phyloP scores from a whole-genome alignment of 345 rosid genomes.

The Eutrema yunnanense region DNA sequence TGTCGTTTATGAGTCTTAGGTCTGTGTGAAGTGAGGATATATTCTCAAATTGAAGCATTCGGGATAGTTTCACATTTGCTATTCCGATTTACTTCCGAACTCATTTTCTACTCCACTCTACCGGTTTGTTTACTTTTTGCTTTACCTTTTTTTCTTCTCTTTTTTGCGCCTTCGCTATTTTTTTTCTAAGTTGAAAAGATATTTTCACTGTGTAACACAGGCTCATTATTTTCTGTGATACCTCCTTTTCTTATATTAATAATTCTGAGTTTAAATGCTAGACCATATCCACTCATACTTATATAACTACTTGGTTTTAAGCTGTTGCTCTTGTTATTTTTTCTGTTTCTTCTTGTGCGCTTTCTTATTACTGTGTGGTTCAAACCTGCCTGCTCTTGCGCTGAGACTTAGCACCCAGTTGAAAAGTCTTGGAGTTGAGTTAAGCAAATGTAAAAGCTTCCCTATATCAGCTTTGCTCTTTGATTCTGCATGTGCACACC shows the following conservation, averaged over 20 bases:
- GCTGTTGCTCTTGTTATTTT: conserved; percentile 5
- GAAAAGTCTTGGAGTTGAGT: conserved; percentile 20
- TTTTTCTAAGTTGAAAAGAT: not conserved
- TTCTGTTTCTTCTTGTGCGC: not conserved
- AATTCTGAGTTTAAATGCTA: not conserved
- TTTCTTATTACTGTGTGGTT: not conserved
- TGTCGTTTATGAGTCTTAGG: not conserved
- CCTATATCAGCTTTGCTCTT: conserved; percentile 24
- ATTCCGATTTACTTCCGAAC: not conserved
- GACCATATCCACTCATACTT: conserved; percentile 1
- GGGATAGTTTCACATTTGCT: not conserved
- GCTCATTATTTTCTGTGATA: not conserved
- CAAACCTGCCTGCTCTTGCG: not conserved
- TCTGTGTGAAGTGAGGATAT: not conserved
- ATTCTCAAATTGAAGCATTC: not conserved
- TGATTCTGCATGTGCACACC: conserved; percentile 15
- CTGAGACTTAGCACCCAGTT: conserved; percentile 25
- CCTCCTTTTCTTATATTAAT: not conserved
- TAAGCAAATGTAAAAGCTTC: not conserved
- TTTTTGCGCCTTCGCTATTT: not conserved
- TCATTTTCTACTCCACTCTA: not conserved
- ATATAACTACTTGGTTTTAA: not conserved
- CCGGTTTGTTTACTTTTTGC: not conserved
- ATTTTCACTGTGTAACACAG: not conserved
- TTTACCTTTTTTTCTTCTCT: not conserved